Percentiles rank a stretch among this genome's conserved stretches.
These are phyloP conservation scores for Coemansia sp. DNA, from an alignment of 192 early-diverging fungal genomes.

Conservation along the genomic window DNA sequence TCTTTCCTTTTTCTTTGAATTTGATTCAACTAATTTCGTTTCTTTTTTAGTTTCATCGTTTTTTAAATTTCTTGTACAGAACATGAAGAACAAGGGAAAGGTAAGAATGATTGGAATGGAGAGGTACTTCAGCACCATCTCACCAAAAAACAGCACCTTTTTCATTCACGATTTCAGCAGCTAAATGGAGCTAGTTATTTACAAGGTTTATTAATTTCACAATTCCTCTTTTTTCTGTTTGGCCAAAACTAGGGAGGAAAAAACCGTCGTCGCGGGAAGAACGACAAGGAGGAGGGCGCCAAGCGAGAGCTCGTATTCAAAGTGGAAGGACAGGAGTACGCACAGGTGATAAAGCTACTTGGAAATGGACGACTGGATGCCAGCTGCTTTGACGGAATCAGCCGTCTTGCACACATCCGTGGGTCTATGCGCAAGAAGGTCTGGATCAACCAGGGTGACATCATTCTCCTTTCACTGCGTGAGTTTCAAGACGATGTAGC, in stretches of 20 bases:
- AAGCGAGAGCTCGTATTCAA: constrained; percentile 98
- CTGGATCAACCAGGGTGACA: constrained; percentile 91
- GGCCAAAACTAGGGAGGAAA: constrained; percentile 70
- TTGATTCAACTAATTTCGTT: not conserved
- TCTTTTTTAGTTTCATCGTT: not conserved
- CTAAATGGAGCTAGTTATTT: no score
- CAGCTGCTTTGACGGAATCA: constrained; percentile 86
- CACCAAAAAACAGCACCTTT: no score
- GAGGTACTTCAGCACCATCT: no score
- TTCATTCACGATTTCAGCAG: no score
- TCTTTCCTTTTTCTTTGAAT: not conserved
- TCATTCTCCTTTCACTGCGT: constrained; percentile 83
- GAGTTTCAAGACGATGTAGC: constrained; percentile 93
- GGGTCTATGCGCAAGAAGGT: constrained; percentile 98
- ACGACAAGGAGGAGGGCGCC: constrained; percentile 82
- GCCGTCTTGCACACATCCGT: constrained; percentile 92
- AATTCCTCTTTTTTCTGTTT: not conserved
- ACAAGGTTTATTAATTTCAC: no score
- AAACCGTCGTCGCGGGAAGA: constrained; percentile 92
- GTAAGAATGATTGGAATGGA: constrained; percentile 42
- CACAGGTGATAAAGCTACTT: constrained; percentile 90
- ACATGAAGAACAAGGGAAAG: constrained; percentile 92
- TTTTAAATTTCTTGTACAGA: not conserved
- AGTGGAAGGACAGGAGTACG: constrained; percentile 98
- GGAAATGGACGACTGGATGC: constrained; percentile 94